Percentiles rank a stretch among this genome's conserved stretches.
Evolutionary conservation across 1,139 yeast species (phyloP).

Genomic region (Magnusiomyces paraingens): DNA sequence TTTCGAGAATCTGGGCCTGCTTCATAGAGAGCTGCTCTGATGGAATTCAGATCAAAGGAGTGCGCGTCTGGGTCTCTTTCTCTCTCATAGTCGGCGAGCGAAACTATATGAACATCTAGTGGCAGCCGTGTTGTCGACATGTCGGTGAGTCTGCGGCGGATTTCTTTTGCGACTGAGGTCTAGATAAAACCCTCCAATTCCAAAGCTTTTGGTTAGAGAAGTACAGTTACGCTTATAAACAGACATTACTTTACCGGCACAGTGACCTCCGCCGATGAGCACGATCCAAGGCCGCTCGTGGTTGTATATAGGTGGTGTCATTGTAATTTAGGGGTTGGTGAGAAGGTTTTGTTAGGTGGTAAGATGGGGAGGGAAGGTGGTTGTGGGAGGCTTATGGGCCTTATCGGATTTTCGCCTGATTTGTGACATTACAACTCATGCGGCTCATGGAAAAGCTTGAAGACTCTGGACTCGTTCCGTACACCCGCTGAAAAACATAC

Average conservation of each 20-base stretch:
- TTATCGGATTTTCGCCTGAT: background rate
- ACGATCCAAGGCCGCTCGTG: conserved; percentile 35
- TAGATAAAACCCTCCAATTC: background rate
- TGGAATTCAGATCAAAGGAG: conserved; percentile 6
- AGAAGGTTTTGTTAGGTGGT: background rate
- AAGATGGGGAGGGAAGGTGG: background rate
- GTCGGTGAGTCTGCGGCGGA: conserved; percentile 18
- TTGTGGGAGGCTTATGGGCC: background rate
- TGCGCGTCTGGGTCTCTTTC: background rate
- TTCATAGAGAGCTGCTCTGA: conserved; percentile 4
- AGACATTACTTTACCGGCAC: conserved; percentile 54
- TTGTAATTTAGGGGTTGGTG: background rate
- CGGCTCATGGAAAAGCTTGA: background rate
- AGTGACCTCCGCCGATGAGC: conserved; percentile 70
- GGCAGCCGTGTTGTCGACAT: conserved; percentile 7
- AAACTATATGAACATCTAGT: conserved; percentile 19
- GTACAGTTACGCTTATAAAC: conserved; percentile 15
- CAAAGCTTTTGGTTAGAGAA: background rate
- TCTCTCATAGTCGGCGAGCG: conserved; percentile 30
- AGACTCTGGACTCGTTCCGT: background rate
- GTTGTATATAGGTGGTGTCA: background rate
- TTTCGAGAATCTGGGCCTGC: background rate
- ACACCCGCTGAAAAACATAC: background rate
- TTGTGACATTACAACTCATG: background rate
- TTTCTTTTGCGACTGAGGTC: conserved; percentile 27